Percentiles rank a stretch among this genome's conserved stretches.
Conservation (phyloP, 2,329 filamentous ascomycete species). For the Fusarium sp. region DNA sequence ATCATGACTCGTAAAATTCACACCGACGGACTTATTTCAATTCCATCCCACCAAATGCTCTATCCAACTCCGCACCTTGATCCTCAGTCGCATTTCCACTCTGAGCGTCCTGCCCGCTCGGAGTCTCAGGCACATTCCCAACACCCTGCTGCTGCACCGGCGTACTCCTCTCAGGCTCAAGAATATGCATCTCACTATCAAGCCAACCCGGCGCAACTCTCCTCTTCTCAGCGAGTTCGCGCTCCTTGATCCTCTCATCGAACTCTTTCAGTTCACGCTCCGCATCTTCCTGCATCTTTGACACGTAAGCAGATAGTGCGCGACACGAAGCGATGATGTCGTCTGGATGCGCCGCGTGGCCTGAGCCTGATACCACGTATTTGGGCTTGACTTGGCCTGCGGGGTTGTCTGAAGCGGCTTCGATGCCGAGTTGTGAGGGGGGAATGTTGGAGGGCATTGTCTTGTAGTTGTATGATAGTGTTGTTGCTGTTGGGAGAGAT, state of each 20-base stretch:
- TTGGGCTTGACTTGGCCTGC: constrained; percentile 62
- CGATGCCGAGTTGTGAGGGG: constrained; percentile 51
- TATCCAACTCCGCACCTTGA: constrained; percentile 67
- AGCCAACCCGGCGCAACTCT: constrained; percentile 83
- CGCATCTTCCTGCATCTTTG: constrained; percentile 74
- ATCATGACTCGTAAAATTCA: constrained; percentile 27
- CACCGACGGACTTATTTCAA: constrained; percentile 43
- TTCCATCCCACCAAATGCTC: constrained; percentile 64
- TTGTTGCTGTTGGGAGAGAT: constrained; percentile 87
- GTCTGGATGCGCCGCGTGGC: constrained; percentile 85
- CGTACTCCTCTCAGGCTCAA: constrained; percentile 71
- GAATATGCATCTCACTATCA: constrained; percentile 75
- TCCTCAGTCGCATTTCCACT: constrained; percentile 54
- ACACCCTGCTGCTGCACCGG: constrained; percentile 46
- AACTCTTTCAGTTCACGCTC: constrained; percentile 74
- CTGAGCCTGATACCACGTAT: constrained; percentile 82
- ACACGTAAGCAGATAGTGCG: constrained; percentile 80
- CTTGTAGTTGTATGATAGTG: constrained; percentile 95
- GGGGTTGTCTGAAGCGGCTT: constrained; percentile 51
- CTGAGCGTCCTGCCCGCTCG: constrained; percentile 23
- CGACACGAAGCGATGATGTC: constrained; percentile 86
- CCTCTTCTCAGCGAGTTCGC: constrained; percentile 82
- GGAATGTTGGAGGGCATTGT: constrained; percentile 88
- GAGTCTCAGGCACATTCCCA: constrained; percentile 25
- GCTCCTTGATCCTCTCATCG: constrained; percentile 71